phyloP scores from a whole-genome alignment of 345 rosid genomes.

The Pugionium cornutum region DNA sequence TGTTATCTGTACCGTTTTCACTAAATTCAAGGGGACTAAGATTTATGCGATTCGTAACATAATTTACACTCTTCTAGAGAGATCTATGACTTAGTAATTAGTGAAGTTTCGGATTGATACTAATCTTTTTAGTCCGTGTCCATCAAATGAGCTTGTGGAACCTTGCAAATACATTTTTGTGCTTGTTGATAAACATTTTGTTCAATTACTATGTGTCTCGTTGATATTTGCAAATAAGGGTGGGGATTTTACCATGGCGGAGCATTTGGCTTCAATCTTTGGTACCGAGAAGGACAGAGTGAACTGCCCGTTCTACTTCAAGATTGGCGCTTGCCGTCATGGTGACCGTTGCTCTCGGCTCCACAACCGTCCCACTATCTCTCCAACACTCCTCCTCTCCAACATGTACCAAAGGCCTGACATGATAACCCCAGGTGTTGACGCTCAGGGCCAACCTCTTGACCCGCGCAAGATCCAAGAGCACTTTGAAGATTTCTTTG shows the following conservation, averaged over 20 bases:
- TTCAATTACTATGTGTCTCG: background rate
- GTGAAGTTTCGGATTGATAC: background rate
- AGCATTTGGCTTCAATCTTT: slow-evolving; percentile 89
- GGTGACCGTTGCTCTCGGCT: slow-evolving; percentile 91
- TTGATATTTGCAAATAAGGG: slow-evolving; percentile 7
- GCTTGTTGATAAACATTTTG: background rate
- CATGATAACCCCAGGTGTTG: slow-evolving; percentile 86
- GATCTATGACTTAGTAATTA: background rate
- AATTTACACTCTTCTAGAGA: background rate
- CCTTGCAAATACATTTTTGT: background rate
- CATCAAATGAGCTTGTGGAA: background rate
- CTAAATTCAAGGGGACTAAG: background rate
- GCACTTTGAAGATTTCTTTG: slow-evolving; percentile 84
- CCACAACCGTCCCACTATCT: slow-evolving; percentile 78
- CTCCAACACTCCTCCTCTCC: slow-evolving; percentile 74
- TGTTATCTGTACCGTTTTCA: background rate
- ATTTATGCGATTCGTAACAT: background rate
- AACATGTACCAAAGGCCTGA: slow-evolving; percentile 76
- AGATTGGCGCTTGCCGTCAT: slow-evolving; percentile 90
- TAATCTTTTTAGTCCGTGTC: too few relatives aligned
- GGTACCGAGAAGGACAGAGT: slow-evolving; percentile 90
- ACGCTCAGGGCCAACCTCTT: slow-evolving; percentile 67
- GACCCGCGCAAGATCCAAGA: slow-evolving; percentile 80
- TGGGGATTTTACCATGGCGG: slow-evolving; percentile 64
- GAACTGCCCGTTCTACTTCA: slow-evolving; percentile 84